These are phyloP conservation scores for Agrostemma githago DNA, from an alignment of 148 eudicot species.

Conservation along the genomic window DNA sequence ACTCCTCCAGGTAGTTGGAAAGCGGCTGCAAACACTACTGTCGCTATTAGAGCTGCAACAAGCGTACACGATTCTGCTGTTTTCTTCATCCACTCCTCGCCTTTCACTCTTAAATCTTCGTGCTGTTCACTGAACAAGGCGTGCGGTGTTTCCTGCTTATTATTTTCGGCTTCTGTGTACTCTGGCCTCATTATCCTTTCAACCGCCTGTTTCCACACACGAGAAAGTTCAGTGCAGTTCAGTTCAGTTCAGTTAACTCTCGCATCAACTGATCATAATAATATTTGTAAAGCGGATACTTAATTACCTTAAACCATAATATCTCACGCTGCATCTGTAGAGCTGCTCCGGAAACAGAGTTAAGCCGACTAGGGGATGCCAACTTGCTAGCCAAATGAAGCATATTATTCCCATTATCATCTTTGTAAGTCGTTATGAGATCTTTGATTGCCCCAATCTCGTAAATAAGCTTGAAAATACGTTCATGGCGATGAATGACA, in stretches of 20 bases:
- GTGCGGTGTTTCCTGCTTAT: no score
- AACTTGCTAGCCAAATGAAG: background rate
- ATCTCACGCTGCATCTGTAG: slow-evolving; percentile 44
- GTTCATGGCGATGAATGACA: slow-evolving; percentile 32
- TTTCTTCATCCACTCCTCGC: no score
- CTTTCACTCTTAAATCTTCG: no score
- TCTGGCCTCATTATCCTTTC: slow-evolving; percentile 19
- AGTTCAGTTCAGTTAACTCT: no score
- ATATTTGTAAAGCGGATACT: no score
- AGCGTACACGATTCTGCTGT: no score
- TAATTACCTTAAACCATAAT: slow-evolving; percentile 34
- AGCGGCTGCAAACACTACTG: slow-evolving; percentile 18
- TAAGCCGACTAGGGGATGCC: slow-evolving; percentile 29
- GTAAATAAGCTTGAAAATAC: slow-evolving; percentile 37
- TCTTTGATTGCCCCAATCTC: slow-evolving; percentile 38
- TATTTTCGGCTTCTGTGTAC: slow-evolving; percentile 11
- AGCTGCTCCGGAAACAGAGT: slow-evolving; percentile 34
- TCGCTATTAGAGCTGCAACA: no score
- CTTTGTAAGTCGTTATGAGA: slow-evolving; percentile 8
- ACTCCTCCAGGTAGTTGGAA: slow-evolving; percentile 29
- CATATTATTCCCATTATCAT: no score
- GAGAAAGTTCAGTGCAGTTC: no score
- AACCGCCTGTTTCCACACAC: slow-evolving; percentile 9
- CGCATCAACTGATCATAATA: no score
- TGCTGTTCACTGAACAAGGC: no score